phyloP scores from a whole-genome alignment of 331 rosid species.

The Quercus phellos region DNA sequence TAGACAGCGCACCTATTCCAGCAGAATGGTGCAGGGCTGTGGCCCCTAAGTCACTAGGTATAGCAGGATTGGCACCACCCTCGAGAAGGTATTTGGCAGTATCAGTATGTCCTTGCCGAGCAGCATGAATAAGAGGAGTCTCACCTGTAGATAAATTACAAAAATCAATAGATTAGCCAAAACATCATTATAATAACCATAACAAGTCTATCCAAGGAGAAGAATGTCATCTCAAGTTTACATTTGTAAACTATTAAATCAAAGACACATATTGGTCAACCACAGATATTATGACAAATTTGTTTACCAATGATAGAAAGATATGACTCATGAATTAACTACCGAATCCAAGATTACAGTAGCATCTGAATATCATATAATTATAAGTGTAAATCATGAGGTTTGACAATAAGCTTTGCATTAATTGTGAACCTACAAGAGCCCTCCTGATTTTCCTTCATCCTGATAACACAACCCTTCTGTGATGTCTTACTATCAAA shows the following conservation, averaged over 20 bases:
- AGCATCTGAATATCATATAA: background rate
- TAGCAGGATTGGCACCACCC: constrained; percentile 57
- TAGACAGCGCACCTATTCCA: constrained; percentile 54
- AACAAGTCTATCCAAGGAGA: background rate
- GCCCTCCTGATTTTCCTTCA: background rate
- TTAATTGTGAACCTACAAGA: background rate
- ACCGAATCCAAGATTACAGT: background rate
- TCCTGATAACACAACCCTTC: background rate
- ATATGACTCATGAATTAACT: background rate
- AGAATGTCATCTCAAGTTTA: background rate
- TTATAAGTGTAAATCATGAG: background rate
- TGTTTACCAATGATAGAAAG: background rate
- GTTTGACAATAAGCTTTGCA: background rate
- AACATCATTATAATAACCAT: background rate
- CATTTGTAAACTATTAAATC: background rate
- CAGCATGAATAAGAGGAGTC: constrained; percentile 90
- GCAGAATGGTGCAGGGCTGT: constrained; percentile 89
- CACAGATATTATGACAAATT: background rate
- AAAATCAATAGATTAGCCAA: background rate
- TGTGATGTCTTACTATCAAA: background rate
- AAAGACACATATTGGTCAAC: background rate
- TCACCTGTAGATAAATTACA: constrained; percentile 47
- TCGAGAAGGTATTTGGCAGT: constrained; percentile 77
- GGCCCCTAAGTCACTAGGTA: constrained; percentile 78
- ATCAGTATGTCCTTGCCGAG: constrained; percentile 69